Conservation (phyloP, 495 filamentous ascomycete species). For the Podospora bellae-mahoneyi region DNA sequence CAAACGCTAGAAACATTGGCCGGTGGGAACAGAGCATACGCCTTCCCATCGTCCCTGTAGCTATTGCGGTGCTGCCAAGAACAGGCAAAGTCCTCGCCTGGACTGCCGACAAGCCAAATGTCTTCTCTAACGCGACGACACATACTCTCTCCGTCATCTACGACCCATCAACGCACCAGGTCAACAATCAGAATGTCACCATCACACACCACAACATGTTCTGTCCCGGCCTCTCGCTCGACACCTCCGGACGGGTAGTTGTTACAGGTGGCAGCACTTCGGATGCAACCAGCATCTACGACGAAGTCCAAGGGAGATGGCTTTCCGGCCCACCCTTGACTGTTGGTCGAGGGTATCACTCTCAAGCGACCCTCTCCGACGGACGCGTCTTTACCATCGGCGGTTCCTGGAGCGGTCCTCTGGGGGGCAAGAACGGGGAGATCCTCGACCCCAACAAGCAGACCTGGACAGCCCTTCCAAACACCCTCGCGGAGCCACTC, state of each 20-base stretch:
- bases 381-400: conserved; percentile 59
- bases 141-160: conserved; percentile 47
- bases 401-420: conserved; percentile 51
- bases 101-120: conserved; percentile 1
- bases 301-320: conserved; percentile 22
- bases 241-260: conserved; percentile 47
- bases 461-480: conserved; percentile 14
- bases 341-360: conserved; percentile 55
- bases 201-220: conserved; percentile 57
- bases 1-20: not conserved
- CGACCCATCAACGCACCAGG: conserved; percentile 31
- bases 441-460: not conserved
- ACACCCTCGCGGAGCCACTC: conserved; percentile 34
- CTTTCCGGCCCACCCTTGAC: conserved; percentile 39
- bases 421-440: conserved; percentile 13
- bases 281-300: conserved; percentile 31
- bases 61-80: conserved; percentile 4
- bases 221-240: conserved; percentile 56
- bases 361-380: conserved; percentile 49
- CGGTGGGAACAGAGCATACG: not conserved
- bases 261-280: conserved; percentile 33
- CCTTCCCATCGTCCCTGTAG: conserved; percentile 1
- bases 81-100: conserved; percentile 6
- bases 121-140: conserved; percentile 18
- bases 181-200: conserved; percentile 41